Base-by-base conservation (phyloP, 108 stramenopile genomes). In the Seminavis robusta region DNA sequence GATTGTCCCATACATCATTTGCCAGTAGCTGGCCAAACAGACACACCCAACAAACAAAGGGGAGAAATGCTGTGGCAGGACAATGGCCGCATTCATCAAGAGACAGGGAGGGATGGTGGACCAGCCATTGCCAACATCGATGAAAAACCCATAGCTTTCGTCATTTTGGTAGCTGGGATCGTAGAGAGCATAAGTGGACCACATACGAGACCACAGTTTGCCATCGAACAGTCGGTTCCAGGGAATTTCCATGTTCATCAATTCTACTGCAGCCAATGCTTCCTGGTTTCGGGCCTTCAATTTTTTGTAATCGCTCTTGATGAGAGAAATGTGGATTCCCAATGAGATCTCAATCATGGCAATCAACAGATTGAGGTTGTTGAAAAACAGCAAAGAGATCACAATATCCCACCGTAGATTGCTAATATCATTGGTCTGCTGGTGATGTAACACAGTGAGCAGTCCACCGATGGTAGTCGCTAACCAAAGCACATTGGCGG, bases 131-230 rank as follows among this genome's bases (percentile, higher is more conserved):
- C 89, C 89, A 55, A 87, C 74, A 61, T 91, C 89, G 33, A 91
- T 85, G 60, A 91, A 91, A 50, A 91, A 91, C 40, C 89, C 89
- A 62, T 86, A 91, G 10, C 78, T 73, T 69, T 91, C 89, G 11
- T 79, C 61, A 73, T 91, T 91, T 33, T 83, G 82, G 67, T 91
- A 91, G 10, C 79, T 81, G 13, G 89, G 89, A 69, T 91, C 84
- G 52, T 80, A 91, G 3, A 91, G 50, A 20, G 80, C 52, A 44
- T 91, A 86, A 13, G 89, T 91, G 3, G 81, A 83, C 89, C 89
- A 91, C 84, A 91, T 88, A 34, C 61, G 74, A 17, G 60, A 29
- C 83, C 87, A 84, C 32, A 45, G 64, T 47, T 70, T 62, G 3
- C 58, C 61, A 36, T 74, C 62, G 47, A 84, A 85, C 1, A 77